A percentile compares a stretch with the other conserved stretches of the same genome.
phyloP scores from a whole-genome alignment of 176 grass and related monocot species.

The Tuctoria greenei region DNA sequence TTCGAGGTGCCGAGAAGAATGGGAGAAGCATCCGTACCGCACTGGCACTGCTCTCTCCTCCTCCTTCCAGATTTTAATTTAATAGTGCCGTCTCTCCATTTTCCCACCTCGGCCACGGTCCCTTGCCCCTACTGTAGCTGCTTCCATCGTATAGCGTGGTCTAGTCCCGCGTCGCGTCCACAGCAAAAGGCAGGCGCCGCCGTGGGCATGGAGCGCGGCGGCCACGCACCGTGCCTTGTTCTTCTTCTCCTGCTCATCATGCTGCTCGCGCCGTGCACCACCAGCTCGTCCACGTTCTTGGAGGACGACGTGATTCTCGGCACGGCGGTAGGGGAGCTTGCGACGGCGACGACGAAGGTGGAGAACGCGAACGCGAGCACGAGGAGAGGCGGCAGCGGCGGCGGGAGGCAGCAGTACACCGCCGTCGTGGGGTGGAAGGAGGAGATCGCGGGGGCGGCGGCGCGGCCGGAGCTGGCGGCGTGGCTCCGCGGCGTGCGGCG shows the following conservation, averaged over 20 bases:
- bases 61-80: constrained; percentile 16
- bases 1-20: background rate
- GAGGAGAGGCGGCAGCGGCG: background rate
- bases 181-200: background rate
- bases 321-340: background rate
- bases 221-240: background rate
- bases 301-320: constrained; percentile 32
- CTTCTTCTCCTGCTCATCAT: background rate
- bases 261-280: background rate
- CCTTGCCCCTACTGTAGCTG: background rate
- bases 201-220: background rate
- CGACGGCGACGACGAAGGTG: background rate
- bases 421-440: constrained; percentile 54
- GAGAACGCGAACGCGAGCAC: constrained; percentile 38
- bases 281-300: constrained; percentile 16
- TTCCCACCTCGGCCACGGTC: background rate
- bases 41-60: background rate
- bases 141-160: background rate
- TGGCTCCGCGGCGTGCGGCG: constrained; percentile 65
- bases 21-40: background rate
- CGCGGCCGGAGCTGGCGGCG: constrained; percentile 42
- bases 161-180: background rate
- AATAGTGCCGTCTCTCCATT: background rate
- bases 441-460: constrained; percentile 60
- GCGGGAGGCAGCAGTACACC: background rate